phyloP scores from a whole-genome alignment of 2,329 filamentous ascomycete species.

The Dendrostoma leiphaemia region DNA sequence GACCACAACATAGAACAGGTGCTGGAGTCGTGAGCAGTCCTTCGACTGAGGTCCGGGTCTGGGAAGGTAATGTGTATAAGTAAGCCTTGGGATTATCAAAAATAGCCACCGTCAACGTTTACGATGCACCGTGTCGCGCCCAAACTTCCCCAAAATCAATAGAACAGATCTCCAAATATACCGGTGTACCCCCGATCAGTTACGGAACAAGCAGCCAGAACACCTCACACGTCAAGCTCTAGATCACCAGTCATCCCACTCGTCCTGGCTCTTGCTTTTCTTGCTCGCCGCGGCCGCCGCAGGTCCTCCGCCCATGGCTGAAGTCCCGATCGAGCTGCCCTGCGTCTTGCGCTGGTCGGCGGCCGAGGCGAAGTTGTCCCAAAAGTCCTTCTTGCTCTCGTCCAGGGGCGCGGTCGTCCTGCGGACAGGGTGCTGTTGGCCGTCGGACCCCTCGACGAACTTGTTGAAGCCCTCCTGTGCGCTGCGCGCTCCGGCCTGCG shows the following conservation, averaged over 20 bases:
- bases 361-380: constrained; percentile 81
- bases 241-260: constrained; percentile 63
- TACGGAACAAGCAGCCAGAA: neutral
- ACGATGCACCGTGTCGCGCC: neutral
- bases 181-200: neutral
- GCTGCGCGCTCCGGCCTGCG: constrained; percentile 67
- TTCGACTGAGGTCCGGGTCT: no score
- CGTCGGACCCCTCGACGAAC: constrained; percentile 76
- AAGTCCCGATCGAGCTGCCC: constrained; percentile 55
- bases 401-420: constrained; percentile 41
- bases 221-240: neutral
- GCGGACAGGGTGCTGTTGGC: constrained; percentile 20
- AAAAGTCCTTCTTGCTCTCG: constrained; percentile 77
- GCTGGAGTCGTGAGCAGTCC: no score
- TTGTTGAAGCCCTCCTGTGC: constrained; percentile 79
- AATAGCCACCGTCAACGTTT: neutral
- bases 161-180: neutral
- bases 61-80: no score
- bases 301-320: constrained; percentile 56
- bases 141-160: neutral
- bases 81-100: no score
- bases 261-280: constrained; percentile 53
- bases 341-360: constrained; percentile 51
- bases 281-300: constrained; percentile 31
- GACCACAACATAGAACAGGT: no score